Base-by-base conservation (phyloP, 1,139 yeast species). In the Nakaseomyces kungkrabaensis region DNA sequence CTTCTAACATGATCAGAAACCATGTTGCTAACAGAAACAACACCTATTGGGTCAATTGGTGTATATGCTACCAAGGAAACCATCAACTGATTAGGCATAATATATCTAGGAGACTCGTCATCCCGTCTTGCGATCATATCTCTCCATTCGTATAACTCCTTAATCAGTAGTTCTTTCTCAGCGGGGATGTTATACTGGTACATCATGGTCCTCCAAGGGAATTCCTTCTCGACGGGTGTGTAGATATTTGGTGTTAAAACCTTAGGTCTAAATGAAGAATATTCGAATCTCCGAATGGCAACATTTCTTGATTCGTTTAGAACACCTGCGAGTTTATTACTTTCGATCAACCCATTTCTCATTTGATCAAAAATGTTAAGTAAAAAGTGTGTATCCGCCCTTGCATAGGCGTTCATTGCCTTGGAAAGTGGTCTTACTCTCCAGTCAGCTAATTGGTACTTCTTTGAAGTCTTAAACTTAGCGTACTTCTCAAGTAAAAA, bases 401-500 rank as follows among this genome's bases (percentile, higher is more conserved):
- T 77, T 0, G 99, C 99, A 67, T 92, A 92, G 24, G 85, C 79
- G 54, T 75, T 67, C 94, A 92, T 85, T 38, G 88, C 82, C 11
- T 72, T 67, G 3, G 88, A 78, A 49, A 92, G 70, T 0, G 99
- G 98, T 58, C 99, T 76, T 4, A 84, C 71, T 66, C 99, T 78
- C 99, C 99, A 92, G 67, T 92, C 99, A 0, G 97, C 96, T 55
- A 92, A 71, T 68, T 94, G 99, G 67, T 90, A 94, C 67, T 90
- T 86, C 62, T 94, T 94, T 7, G 96, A 86, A 0, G 98, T 90
- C 57, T 81, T 82, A 68, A 92, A 92, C 48, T 79, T 75, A 7
- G 95, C 96, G 67, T 76, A 88, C 24, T 76, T 76, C 60, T 90
- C 96, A 49, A 94, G 72, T 46, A 94, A 71, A 65, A 80, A 87